phyloP scores from a whole-genome alignment of 345 rosid genomes.

The Moricandia arvensis region DNA sequence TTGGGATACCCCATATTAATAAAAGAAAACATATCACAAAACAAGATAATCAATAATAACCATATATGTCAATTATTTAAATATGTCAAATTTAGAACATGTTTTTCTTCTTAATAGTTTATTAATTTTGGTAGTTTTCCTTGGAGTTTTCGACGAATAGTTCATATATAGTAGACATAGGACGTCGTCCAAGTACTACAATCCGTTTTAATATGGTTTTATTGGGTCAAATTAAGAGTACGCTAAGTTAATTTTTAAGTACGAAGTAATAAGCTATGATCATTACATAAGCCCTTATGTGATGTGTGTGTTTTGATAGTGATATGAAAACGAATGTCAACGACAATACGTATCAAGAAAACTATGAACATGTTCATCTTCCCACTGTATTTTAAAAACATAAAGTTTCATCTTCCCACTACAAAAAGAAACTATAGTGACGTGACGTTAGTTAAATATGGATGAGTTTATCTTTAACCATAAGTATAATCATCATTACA shows the following conservation, averaged over 20 bases:
- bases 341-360: constrained; percentile 30
- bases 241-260: neutral
- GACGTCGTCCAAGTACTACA: neutral
- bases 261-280: constrained; percentile 18
- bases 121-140: no score
- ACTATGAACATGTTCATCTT: constrained; percentile 24
- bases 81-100: no score
- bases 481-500: constrained; percentile 20
- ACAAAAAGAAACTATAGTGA: constrained; percentile 1
- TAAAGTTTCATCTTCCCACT: constrained; percentile 27
- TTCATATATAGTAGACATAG: neutral
- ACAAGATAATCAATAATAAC: no score
- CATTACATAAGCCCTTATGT: constrained; percentile 17
- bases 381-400: constrained; percentile 20
- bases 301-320: constrained; percentile 19
- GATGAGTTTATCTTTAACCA: constrained; percentile 16
- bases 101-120: no score
- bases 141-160: constrained; percentile 3
- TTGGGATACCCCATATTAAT: no score
- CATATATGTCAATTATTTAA: no score
- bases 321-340: constrained; percentile 31
- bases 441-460: constrained; percentile 2
- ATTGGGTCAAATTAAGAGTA: constrained; percentile 32
- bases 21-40: no score
- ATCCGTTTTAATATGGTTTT: neutral